These are phyloP conservation scores for Stenocarpella maydis DNA, from an alignment of 2,329 filamentous ascomycete species.

Conservation along the genomic window DNA sequence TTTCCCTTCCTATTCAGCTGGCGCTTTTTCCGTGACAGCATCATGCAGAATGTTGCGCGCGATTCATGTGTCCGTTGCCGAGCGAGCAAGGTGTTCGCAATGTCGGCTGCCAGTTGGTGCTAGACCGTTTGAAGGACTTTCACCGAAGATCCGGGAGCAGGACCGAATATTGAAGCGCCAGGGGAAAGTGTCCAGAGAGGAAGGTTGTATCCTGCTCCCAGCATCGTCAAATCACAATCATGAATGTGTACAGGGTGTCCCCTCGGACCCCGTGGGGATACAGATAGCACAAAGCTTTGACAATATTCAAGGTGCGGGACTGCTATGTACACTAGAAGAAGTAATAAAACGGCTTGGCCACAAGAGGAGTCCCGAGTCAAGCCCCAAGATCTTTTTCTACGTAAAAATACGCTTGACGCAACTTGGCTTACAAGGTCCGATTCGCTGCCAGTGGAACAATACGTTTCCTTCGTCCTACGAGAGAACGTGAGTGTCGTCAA, in stretches of 20 bases:
- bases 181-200: neutral
- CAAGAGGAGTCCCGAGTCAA: constrained; percentile 1
- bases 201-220: constrained; percentile 3
- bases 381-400: neutral
- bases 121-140: constrained; percentile 8
- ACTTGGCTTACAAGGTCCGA: no score
- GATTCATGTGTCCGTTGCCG: neutral
- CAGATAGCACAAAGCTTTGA: neutral
- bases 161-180: constrained; percentile 18
- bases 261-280: constrained; percentile 13
- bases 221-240: neutral
- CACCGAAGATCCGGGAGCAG: constrained; percentile 17
- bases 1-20: neutral
- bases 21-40: no score
- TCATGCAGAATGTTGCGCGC: neutral
- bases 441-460: neutral
- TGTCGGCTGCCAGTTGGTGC: neutral
- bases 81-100: neutral
- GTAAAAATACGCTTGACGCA: neutral
- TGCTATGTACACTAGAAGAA: no score
- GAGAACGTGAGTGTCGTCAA: neutral
- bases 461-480: neutral
- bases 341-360: neutral
- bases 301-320: neutral
- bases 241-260: neutral